Evolutionary conservation across 805 yeast genomes (phyloP).

Genomic region (Candida orba): DNA sequence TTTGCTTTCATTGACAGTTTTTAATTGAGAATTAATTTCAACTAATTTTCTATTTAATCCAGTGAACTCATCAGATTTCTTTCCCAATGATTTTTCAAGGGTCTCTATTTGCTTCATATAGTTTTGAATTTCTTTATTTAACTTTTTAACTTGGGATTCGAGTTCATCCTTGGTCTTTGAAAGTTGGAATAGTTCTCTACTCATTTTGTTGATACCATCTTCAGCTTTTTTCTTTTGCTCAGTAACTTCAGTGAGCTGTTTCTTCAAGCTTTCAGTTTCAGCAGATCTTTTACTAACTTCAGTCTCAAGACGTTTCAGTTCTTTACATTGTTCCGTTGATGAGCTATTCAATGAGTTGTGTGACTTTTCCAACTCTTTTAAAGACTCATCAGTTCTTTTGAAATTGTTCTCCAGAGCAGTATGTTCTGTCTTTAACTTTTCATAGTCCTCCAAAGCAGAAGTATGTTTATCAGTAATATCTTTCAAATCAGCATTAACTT

Average conservation of each 20-base stretch:
- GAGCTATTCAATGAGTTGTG: slow-evolving; percentile 27
- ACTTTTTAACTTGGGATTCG: slow-evolving; percentile 35
- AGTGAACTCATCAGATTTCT: slow-evolving; percentile 11
- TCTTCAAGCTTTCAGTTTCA: slow-evolving; percentile 18
- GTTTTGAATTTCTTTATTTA: slow-evolving; percentile 26
- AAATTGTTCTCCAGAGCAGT: slow-evolving; percentile 16
- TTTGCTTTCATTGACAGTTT: neutral
- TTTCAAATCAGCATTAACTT: slow-evolving; percentile 9
- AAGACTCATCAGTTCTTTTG: slow-evolving; percentile 3
- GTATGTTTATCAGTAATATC: slow-evolving; percentile 9
- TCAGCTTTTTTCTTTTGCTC: slow-evolving; percentile 59
- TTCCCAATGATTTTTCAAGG: slow-evolving; percentile 13
- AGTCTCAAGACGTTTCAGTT: slow-evolving; percentile 12
- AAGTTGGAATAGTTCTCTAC: slow-evolving; percentile 66
- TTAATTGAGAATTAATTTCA: slow-evolving; percentile 1
- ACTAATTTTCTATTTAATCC: slow-evolving; percentile 10
- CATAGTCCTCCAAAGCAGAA: slow-evolving; percentile 12
- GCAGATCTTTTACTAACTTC: slow-evolving; percentile 16
- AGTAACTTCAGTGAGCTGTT: slow-evolving; percentile 21
- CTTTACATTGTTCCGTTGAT: slow-evolving; percentile 30
- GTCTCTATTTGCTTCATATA: slow-evolving; percentile 20
- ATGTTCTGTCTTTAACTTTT: slow-evolving; percentile 14
- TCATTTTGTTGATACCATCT: slow-evolving; percentile 86
- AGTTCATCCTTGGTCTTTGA: slow-evolving; percentile 50
- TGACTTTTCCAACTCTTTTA: slow-evolving; percentile 24